A percentile compares a stretch with the other conserved stretches of the same genome.
Evolutionary conservation across 192 early-diverging fungal genomes (phyloP).

Genomic region (Coemansia sp.): DNA sequence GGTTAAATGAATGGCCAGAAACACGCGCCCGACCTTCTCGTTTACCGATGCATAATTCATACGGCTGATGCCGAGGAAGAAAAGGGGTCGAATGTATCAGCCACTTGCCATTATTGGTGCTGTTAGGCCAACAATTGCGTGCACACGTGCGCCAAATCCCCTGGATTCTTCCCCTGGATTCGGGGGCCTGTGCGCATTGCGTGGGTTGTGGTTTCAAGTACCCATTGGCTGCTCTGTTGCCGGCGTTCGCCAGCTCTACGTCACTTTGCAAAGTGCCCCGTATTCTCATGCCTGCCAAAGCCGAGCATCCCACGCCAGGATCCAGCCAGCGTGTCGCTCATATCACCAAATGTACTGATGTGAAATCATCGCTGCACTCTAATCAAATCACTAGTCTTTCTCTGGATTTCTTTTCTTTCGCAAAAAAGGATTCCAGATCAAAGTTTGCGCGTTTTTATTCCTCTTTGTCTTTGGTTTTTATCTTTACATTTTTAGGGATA

Average conservation of each 20-base stretch:
- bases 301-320: background rate
- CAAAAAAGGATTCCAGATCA: background rate
- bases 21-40: background rate
- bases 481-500: background rate
- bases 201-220: background rate
- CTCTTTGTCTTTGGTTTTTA: background rate
- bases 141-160: background rate
- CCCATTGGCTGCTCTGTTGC: background rate
- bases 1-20: slow-evolving; percentile 5
- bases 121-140: background rate
- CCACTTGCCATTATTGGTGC: background rate
- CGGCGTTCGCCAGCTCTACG: background rate
- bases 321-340: background rate
- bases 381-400: too few species aligned
- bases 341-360: too few species aligned
- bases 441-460: background rate
- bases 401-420: background rate
- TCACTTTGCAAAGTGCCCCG: background rate
- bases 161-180: background rate
- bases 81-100: background rate
- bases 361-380: too few species aligned
- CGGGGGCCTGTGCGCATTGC: background rate
- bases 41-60: background rate
- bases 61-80: background rate
- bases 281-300: background rate